Base-by-base conservation (phyloP, 495 filamentous ascomycete genomes). In the Penicillium salamii region DNA sequence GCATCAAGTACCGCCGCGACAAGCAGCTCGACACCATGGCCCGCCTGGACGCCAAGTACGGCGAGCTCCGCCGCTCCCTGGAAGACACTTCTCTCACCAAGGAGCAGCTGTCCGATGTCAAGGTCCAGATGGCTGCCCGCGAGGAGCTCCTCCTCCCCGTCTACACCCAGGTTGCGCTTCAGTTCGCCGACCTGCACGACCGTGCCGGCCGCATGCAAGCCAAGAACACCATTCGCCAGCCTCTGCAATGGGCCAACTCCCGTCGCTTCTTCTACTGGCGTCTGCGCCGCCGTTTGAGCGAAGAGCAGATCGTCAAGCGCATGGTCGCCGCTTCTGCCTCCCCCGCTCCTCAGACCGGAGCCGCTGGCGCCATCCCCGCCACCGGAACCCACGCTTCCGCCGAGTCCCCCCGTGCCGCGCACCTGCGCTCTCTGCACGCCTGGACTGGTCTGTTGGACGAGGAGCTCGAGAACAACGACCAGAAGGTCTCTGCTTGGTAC, bases 201-300 rank as follows among this genome's bases (percentile, higher is more conserved):
- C 91, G 95, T 28, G 88, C 93, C 40, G 95, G 93, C 43, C 88
- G 93, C 70, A 97, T 98, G 93, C 78, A 95, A 69, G 93, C 93
- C 68, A 98, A 98, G 84, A 86, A 89, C 49, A 85, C 86, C 54
- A 97, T 98, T 63, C 89, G 95, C 44, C 77, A 83, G 52, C 72
- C 86, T 1, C 79, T 98, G 14, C 78, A 82, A 62, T 98, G 91
- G 95, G 78, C 83, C 66, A 84, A 96, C 52, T 86, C 92, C 38
- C 85, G 93, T 54, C 89, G 95, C 63, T 98, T 96, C 88, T 97
- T 98, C 83, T 98, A 97, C 85, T 98, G 93, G 93, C 91, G 93
- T 78, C 86, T 95, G 46, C 92, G 93, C 68, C 89, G 93, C 67
- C 83, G 95, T 72, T 78, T 98, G 59, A 96, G 95, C 71, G 93